Base-by-base conservation (phyloP, 2,329 filamentous ascomycete genomes). In the Penicillium nordicum region DNA sequence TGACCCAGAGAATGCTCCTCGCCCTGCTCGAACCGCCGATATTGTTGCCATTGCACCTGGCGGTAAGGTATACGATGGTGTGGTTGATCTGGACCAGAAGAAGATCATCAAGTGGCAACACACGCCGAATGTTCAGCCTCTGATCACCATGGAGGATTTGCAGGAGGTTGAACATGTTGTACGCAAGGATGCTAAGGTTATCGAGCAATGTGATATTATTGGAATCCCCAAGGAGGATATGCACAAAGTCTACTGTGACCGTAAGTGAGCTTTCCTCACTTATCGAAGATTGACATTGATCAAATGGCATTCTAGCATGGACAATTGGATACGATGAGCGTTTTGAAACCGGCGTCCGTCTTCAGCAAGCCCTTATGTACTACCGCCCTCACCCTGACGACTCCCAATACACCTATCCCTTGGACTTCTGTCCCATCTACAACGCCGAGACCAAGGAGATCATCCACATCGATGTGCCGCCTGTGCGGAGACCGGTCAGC, bases 321-420 rank as follows among this genome's bases (percentile, higher is more conserved):
- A 96, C 92, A 0, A 96, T 97, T 73, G 92, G 92, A 47, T 96
- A 91, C 70, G 92, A 97, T 67, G 90, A 95, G 77, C 87, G 92
- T 43, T 94, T 92, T 67, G 92, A 92, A 59, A 93, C 78, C 71
- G 80, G 80, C 42, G 80, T 90, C 42, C 86, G 92, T 53, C 83
- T 96, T 4, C 92, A 97, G 76, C 92, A 97, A 76, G 92, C 91
- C 2, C 79, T 97, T 53, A 96, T 96, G 91, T 97, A 97, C 80
- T 97, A 95, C 74, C 86, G 92, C 16, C 92, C 92, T 4, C 82
- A 93, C 65, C 69, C 88, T 18, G 92, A 96, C 68, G 89, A 93
- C 76, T 90, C 85, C 73, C 92, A 96, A 76, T 97, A 97, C 74
- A 88, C 89, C 38, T 96, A 88, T 70, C 92, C 92, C 0, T 83